Evolutionary conservation across 2,329 filamentous ascomycete species (phyloP).

Genomic region (Neonectria ditissima): DNA sequence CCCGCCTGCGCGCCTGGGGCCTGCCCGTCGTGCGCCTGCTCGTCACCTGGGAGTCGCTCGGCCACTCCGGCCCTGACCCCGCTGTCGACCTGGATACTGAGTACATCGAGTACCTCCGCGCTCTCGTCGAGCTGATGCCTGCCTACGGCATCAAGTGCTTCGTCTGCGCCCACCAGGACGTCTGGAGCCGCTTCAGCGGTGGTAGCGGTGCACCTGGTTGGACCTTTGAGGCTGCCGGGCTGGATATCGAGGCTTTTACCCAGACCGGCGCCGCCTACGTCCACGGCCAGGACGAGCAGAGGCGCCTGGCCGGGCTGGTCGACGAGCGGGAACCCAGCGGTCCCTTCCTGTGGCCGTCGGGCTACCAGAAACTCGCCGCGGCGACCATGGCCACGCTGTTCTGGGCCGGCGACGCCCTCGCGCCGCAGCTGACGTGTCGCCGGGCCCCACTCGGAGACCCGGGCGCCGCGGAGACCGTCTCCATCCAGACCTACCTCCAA

Average conservation of each 20-base stretch:
- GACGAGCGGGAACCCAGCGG: slow-evolving; percentile 51
- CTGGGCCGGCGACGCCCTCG: slow-evolving; percentile 47
- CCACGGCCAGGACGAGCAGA: slow-evolving; percentile 51
- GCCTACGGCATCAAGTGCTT: slow-evolving; percentile 55
- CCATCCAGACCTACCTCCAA: slow-evolving; percentile 47
- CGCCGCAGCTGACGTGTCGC: slow-evolving; percentile 43
- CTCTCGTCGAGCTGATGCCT: slow-evolving; percentile 53
- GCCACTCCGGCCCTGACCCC: slow-evolving; percentile 49
- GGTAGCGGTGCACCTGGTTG: slow-evolving; percentile 57
- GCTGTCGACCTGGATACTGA: slow-evolving; percentile 51
- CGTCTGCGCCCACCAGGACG: slow-evolving; percentile 57
- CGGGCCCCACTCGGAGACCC: slow-evolving; percentile 32
- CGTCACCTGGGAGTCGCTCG: slow-evolving; percentile 58
- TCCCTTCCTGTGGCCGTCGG: slow-evolving; percentile 53
- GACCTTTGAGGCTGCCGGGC: slow-evolving; percentile 56
- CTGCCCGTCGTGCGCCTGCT: slow-evolving; percentile 54
- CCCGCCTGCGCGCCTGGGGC: slow-evolving; percentile 53
- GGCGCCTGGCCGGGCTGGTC: slow-evolving; percentile 36
- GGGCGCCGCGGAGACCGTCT: slow-evolving; percentile 36
- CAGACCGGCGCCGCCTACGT: slow-evolving; percentile 51
- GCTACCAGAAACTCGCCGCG: slow-evolving; percentile 53
- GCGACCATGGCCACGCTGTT: slow-evolving; percentile 48
- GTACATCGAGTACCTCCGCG: slow-evolving; percentile 53
- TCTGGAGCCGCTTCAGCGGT: slow-evolving; percentile 57
- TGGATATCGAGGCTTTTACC: slow-evolving; percentile 53